A percentile compares a stretch with the other conserved stretches of the same genome.
Evolutionary conservation across 192 early-diverging fungal species (phyloP).

Genomic region (Geranomyces variabilis): DNA sequence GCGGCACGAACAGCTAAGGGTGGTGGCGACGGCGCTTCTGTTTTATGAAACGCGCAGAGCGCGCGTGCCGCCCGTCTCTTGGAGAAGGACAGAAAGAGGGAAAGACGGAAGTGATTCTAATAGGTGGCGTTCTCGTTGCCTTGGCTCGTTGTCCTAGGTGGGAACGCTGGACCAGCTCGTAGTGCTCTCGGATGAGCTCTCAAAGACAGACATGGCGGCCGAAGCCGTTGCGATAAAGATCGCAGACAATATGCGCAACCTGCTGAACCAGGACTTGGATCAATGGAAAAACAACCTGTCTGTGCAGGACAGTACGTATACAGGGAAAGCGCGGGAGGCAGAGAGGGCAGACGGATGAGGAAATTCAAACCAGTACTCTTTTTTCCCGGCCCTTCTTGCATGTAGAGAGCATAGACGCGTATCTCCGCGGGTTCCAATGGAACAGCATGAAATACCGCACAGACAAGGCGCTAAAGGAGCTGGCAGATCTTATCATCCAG

Average conservation of each 20-base stretch:
- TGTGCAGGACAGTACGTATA: constrained; percentile 79
- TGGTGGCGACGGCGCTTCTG: too few species aligned
- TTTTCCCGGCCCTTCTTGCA: not conserved
- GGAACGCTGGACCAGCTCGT: constrained; percentile 95
- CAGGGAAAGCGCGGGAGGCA: too few species aligned
- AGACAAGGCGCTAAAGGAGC: constrained; percentile 89
- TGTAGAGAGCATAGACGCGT: constrained; percentile 84
- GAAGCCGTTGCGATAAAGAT: constrained; percentile 81
- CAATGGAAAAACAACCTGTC: constrained; percentile 67
- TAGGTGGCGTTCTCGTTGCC: not conserved
- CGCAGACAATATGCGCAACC: constrained; percentile 78
- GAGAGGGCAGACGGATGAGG: too few species aligned
- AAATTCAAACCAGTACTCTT: not conserved
- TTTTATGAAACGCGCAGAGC: too few species aligned
- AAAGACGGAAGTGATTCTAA: too few species aligned
- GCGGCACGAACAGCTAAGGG: too few species aligned
- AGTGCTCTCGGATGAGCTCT: constrained; percentile 91
- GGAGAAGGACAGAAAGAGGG: too few species aligned
- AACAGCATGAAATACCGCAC: constrained; percentile 95
- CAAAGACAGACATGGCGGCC: constrained; percentile 78
- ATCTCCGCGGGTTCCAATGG: constrained; percentile 88
- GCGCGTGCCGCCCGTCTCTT: too few species aligned
- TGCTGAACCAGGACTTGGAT: constrained; percentile 68
- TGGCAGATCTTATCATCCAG: constrained; percentile 76
- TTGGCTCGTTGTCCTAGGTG: constrained; percentile 59